Base-by-base conservation (phyloP, 164 flowering plant genomes). In the Vitis vinifera region DNA sequence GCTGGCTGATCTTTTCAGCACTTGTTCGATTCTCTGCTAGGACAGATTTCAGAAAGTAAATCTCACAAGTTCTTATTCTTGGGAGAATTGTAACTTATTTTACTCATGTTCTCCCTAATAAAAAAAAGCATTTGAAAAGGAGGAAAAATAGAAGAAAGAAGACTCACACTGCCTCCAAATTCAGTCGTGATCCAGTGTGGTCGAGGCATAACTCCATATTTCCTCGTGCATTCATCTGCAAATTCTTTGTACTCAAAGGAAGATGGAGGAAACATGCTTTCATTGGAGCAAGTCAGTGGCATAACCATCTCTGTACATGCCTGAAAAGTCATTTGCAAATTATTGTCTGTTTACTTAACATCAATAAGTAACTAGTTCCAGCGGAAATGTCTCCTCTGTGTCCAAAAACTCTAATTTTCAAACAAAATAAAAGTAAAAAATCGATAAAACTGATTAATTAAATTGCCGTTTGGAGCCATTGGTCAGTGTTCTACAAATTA, bases 261-360 rank as follows among this genome's bases (percentile, higher is more conserved):
- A 27, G 63, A 76, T 55, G 87, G 77, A 10, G 86, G 80, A 69
- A 85, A 87, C 87, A 85, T 87, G 81, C 89, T 82, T 59, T 77
- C 72, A n/a, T 81, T 73, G 4, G 87, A 85, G 72, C 82, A 77
- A 53, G 74, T 81, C 86, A 85, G 77, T 2, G 89, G 91, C 89
- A 87, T 85, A 19, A 85, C 83, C 91, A 87, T 85, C 80, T 87
- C 89, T 19, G 88, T 85, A 57, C 89, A 85, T 55, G 87, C 82
- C 87, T 87, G 68, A 37, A 53, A 27, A 37, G 49, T 55, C 58
- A 47, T 15, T 47, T 3, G 48, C 23, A 31, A 55, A 9, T 2
- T 8, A 29, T 65, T 14, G 23, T 15, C 10, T 49, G 29, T 3
- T 53, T 4, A 53, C 1, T 14, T 53, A 15, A 53, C 44, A 37